Conservation (phyloP, 441 rosid species). For the Corymbia citriodora region DNA sequence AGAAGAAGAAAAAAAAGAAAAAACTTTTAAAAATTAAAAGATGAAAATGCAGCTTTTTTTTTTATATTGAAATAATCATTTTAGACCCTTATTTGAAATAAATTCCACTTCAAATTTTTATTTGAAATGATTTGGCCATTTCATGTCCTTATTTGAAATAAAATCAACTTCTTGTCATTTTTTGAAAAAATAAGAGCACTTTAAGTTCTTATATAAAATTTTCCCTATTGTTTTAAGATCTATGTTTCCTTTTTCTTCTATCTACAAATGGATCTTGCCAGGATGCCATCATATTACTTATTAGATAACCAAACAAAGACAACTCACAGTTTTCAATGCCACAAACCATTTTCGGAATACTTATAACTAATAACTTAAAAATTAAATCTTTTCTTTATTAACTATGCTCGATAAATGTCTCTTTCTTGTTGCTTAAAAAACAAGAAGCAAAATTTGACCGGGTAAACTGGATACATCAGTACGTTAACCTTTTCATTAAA, state of each 20-base stretch:
- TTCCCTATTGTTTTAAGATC: too few species aligned
- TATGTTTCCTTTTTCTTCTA: neutral
- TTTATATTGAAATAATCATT: too few species aligned
- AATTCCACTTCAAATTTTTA: too few species aligned
- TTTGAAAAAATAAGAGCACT: too few species aligned
- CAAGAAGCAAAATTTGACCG: neutral
- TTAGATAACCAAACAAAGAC: neutral
- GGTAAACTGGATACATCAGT: neutral
- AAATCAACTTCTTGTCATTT: too few species aligned
- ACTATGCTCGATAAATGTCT: neutral
- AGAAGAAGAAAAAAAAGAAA: too few species aligned
- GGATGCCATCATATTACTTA: neutral
- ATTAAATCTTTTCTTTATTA: neutral
- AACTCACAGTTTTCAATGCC: neutral
- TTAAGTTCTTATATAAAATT: too few species aligned
- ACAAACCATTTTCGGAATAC: neutral
- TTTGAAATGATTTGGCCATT: too few species aligned
- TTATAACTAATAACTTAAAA: neutral
- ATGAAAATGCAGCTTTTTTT: too few species aligned
- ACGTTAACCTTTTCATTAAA: neutral
- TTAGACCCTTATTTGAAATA: too few species aligned
- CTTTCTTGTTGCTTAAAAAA: accelerated
- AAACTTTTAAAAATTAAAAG: too few species aligned
- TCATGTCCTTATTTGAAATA: too few species aligned
- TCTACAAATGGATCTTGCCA: neutral